These are phyloP conservation scores for Plectosphaerella cucumerina DNA, from an alignment of 2,329 filamentous ascomycete genomes.

Conservation along the genomic window DNA sequence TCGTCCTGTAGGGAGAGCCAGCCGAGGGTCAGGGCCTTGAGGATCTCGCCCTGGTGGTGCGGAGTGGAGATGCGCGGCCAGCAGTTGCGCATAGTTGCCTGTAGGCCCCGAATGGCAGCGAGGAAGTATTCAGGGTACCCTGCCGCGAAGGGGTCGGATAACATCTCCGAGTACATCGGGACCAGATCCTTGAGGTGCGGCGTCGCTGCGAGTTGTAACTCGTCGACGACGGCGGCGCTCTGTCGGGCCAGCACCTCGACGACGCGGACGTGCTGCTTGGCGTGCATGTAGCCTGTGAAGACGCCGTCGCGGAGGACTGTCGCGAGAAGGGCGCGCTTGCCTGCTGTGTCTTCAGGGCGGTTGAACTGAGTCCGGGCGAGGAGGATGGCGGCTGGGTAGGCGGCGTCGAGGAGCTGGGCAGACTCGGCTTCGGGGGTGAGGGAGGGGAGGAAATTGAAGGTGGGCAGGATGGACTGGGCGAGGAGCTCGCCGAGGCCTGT, in stretches of 20 bases:
- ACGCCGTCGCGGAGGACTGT: conserved; percentile 52
- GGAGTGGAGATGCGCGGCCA: conserved; percentile 62
- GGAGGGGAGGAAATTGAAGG: conserved; percentile 71
- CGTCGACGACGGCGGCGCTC: conserved; percentile 43
- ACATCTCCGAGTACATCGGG: conserved; percentile 58
- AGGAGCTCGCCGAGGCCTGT: conserved; percentile 67
- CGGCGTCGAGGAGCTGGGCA: conserved; percentile 54
- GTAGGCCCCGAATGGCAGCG: conserved; percentile 48
- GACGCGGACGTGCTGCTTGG: conserved; percentile 53
- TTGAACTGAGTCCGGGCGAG: conserved; percentile 42
- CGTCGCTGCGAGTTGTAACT: conserved; percentile 57
- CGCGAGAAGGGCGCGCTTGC: conserved; percentile 42
- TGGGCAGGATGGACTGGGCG: conserved; percentile 64
- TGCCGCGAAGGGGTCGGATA: conserved; percentile 66
- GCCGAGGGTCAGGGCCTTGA: conserved; percentile 57
- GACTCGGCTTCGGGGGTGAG: conserved; percentile 73
- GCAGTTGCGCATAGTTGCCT: conserved; percentile 54
- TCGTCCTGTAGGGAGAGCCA: conserved; percentile 55
- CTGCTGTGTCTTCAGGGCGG: conserved; percentile 15
- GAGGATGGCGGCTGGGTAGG: conserved; percentile 62
- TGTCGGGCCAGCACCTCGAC: conserved; percentile 51
- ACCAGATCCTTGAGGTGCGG: conserved; percentile 69
- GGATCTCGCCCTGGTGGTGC: conserved; percentile 57
- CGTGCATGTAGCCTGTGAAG: conserved; percentile 51
- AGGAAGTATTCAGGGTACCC: conserved; percentile 49